A percentile compares a stretch with the other conserved stretches of the same genome.
These are phyloP conservation scores for Endotrypanum monterogeii DNA, from an alignment of 208 protist species.

Conservation along the genomic window DNA sequence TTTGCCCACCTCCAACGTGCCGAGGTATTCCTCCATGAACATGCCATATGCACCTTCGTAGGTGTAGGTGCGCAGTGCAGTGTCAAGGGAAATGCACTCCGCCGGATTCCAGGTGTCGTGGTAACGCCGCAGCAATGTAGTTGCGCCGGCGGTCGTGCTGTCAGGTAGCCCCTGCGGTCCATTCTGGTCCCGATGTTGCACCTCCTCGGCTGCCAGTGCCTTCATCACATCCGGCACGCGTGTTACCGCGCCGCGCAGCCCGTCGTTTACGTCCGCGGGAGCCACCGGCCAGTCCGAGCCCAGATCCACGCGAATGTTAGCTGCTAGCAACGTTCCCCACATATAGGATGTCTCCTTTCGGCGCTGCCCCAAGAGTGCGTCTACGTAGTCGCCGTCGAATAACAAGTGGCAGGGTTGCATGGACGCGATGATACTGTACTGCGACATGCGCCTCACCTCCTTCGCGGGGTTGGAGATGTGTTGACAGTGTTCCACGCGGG, in stretches of 20 bases:
- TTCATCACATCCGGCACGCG: constrained; percentile 62
- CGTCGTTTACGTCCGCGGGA: constrained; percentile 46
- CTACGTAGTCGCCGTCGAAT: constrained; percentile 62
- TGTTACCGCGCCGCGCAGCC: constrained; percentile 57
- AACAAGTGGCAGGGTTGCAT: constrained; percentile 74
- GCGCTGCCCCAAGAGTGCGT: constrained; percentile 38
- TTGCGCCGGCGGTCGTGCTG: constrained; percentile 2
- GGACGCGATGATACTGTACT: constrained; percentile 58
- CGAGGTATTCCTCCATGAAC: constrained; percentile 60
- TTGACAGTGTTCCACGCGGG: constrained; percentile 73
- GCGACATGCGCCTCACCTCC: constrained; percentile 46
- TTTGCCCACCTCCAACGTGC: constrained; percentile 61
- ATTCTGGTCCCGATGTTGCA: constrained; percentile 4
- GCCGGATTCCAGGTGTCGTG: constrained; percentile 49
- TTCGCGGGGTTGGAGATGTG: constrained; percentile 46
- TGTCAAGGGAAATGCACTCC: constrained; percentile 60
- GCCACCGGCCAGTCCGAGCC: constrained; percentile 76
- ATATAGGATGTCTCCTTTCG: constrained; percentile 52
- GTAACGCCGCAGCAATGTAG: constrained; percentile 28
- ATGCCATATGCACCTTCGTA: constrained; percentile 53
- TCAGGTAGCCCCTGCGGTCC: background rate
- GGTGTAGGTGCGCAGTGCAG: constrained; percentile 58
- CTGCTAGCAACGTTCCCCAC: constrained; percentile 45
- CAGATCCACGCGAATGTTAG: constrained; percentile 40
- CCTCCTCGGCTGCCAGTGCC: constrained; percentile 39